Evolutionary conservation across 192 early-diverging fungal species (phyloP), one percentile per base, ranked within the genome.

Genomic region (Podila verticillata): DNA sequence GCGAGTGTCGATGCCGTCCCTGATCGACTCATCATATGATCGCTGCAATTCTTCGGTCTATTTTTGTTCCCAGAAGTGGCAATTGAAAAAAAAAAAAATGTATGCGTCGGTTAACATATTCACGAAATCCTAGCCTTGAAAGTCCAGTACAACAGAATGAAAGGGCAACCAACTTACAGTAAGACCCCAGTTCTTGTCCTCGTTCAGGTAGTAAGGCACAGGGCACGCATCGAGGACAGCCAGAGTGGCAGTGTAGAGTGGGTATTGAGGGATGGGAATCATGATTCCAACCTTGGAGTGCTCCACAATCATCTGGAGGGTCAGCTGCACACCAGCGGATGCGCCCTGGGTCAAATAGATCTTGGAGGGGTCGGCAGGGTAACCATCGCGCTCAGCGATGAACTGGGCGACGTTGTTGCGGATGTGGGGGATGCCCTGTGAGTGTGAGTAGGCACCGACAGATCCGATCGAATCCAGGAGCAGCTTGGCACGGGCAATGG

Each of bases 251-350:
- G 95, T 94, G 87, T 99, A 99, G 39, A 99, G 91, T 47, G 98
- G 98, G 78, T 99, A 99, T 80, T 99, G 98, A 34, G 98, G 98
- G 65, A 99, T 96, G 31, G 98, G 98, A 79, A 98, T 98, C 97
- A 99, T 96, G 75, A 99, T 95, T 20, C 98, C 98, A 24, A 96
- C 92, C 24, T 93, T 86, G 22, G 73, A 57, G 74, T 94, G 81
- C 30, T 93, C 86, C 9, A 96, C 95, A 29, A 98, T 81, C 71
- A 94, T 88, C 75, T 99, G 96, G 29, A 99, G 87, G 30, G 97
- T 88, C 3, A 89, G 87, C 84, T 99, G 97, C 22, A 99, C 95
- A 61, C 94, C 98, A 29, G 93, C 88, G 28, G 93, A 95, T 12
- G 97, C 98, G 20, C 97, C 96, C 62, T 95, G 91, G 7, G 97